A percentile compares a stretch with the other conserved stretches of the same genome.
These are phyloP conservation scores for Coemansia sp. DNA, from an alignment of 192 early-diverging fungal species.

Conservation along the genomic window DNA sequence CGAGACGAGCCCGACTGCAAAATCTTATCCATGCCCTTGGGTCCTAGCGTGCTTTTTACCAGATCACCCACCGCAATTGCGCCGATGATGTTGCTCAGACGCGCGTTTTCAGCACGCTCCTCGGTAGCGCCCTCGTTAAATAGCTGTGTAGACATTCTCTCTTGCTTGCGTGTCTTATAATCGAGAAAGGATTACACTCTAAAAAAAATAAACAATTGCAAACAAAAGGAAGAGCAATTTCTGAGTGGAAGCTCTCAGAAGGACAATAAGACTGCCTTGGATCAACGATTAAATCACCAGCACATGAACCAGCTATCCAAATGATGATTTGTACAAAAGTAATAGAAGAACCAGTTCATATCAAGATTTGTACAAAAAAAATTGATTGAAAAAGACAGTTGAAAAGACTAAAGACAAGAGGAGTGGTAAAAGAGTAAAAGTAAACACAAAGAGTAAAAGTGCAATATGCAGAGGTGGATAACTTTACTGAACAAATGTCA, in stretches of 20 bases:
- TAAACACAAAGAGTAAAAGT: background rate
- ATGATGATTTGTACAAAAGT: no score
- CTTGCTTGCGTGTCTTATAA: background rate
- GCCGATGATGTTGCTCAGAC: conserved; percentile 86
- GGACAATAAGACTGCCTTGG: background rate
- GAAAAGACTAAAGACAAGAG: background rate
- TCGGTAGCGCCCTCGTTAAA: conserved; percentile 94
- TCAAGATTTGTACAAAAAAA: background rate
- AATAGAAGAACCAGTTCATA: no score
- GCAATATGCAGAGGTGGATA: conserved; percentile 20
- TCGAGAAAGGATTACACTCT: background rate
- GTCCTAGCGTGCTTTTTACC: conserved; percentile 95
- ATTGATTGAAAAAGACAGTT: background rate
- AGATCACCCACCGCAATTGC: conserved; percentile 99
- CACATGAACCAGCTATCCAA: no score
- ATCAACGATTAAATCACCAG: conserved; percentile 1
- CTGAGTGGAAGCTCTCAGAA: background rate
- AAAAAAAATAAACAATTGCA: conserved; percentile 7
- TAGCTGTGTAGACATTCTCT: conserved; percentile 70
- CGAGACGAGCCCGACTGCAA: conserved; percentile 74
- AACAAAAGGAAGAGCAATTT: background rate
- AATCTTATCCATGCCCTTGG: conserved; percentile 99
- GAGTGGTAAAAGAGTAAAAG: background rate
- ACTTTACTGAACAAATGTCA: conserved; percentile 39
- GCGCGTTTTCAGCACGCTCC: conserved; percentile 97